Percentiles rank a stretch among this genome's conserved stretches.
These are phyloP conservation scores for Macrotyloma uniflorum DNA, from an alignment of 306 rosid genomes.

Conservation along the genomic window DNA sequence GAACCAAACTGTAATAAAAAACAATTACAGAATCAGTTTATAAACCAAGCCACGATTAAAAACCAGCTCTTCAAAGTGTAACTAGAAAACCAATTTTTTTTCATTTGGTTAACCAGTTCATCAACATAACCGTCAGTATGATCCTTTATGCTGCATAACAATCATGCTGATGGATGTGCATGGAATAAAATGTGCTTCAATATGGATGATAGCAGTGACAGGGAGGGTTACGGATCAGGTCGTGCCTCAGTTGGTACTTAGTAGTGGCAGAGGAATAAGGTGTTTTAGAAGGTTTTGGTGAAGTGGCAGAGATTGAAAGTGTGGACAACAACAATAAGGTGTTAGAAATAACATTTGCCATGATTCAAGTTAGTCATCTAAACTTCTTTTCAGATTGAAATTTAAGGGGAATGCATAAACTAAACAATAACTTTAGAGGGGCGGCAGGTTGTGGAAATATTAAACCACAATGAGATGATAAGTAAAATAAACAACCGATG, in stretches of 20 bases:
- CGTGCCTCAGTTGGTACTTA: neutral
- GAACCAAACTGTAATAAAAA: neutral
- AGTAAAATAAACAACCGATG: neutral
- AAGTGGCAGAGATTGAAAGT: neutral
- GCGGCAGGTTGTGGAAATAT: neutral
- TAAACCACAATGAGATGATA: neutral
- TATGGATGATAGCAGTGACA: neutral
- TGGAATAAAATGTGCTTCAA: neutral
- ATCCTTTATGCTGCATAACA: neutral
- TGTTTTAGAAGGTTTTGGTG: neutral
- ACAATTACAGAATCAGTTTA: neutral
- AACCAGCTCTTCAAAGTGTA: neutral
- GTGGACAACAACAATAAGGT: neutral
- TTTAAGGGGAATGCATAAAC: neutral
- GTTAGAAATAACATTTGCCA: neutral
- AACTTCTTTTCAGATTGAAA: neutral
- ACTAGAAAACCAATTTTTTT: neutral
- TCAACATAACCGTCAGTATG: neutral
- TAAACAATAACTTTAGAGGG: neutral
- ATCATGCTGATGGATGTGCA: neutral
- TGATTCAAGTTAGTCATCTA: neutral
- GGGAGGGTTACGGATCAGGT: neutral
- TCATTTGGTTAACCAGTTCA: neutral
- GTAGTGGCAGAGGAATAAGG: neutral
- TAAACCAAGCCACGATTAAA: neutral